These are phyloP conservation scores for Pilatotrama ljubarskyi DNA, from an alignment of 768 basidiomycete genomes.

Conservation along the genomic window DNA sequence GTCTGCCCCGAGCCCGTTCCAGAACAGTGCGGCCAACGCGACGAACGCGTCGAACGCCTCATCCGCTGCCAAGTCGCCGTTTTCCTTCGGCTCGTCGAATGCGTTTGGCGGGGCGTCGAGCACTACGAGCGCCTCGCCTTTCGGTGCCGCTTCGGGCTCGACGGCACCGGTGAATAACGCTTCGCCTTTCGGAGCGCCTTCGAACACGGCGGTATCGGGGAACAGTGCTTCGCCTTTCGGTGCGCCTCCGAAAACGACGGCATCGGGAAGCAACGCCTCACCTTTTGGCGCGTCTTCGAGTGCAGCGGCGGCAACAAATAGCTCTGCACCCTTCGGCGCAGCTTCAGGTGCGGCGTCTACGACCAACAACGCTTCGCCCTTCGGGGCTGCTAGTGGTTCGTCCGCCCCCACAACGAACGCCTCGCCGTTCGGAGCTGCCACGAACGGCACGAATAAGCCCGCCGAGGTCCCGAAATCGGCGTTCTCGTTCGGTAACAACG, in stretches of 20 bases:
- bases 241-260: background rate
- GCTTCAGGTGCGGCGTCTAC: background rate
- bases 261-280: background rate
- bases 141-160: background rate
- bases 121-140: background rate
- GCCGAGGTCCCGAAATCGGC: conserved; percentile 19
- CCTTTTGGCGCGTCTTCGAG: background rate
- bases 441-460: conserved; percentile 7
- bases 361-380: background rate
- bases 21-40: background rate
- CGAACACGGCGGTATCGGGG: background rate
- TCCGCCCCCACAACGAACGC: background rate
- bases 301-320: background rate
- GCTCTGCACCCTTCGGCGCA: conserved; percentile 3
- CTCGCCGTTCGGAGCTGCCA: conserved; percentile 4
- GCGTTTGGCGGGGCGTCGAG: conserved; percentile 1
- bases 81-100: background rate
- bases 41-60: background rate
- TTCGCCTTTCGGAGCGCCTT: background rate
- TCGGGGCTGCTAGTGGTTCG: background rate
- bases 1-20: conserved; percentile 1
- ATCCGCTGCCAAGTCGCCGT: conserved; percentile 2
- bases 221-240: conserved; percentile 4
- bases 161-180: background rate
- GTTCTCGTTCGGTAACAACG: conserved; percentile 12